Conservation (phyloP, 108 stramenopile species). For the Skeletonema tropicum region DNA sequence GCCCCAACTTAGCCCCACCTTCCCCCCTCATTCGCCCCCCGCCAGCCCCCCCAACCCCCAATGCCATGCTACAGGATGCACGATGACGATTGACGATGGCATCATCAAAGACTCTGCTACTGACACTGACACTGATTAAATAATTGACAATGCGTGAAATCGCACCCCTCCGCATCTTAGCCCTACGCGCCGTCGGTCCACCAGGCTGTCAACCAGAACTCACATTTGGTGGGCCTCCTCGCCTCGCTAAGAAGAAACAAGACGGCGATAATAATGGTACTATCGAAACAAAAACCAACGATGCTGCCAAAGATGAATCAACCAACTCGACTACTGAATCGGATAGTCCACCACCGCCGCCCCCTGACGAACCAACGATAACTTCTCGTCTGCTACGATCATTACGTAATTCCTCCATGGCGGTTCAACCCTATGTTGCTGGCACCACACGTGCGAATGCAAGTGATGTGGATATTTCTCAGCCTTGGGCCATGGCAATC, state of each 20-base stretch:
- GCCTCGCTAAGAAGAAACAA: constrained; percentile 1
- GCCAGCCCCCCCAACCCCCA: too few species aligned
- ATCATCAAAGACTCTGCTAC: too few species aligned
- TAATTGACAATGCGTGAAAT: constrained; percentile 65
- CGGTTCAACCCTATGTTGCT: constrained; percentile 27
- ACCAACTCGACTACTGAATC: neutral
- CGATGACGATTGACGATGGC: too few species aligned
- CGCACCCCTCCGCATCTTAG: constrained; percentile 60
- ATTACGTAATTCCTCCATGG: constrained; percentile 39
- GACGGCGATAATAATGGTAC: neutral
- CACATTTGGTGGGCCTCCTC: constrained; percentile 60
- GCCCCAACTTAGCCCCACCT: too few species aligned
- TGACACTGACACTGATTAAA: too few species aligned
- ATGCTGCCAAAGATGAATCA: constrained; percentile 4
- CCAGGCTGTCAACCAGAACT: constrained; percentile 65
- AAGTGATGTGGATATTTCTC: constrained; percentile 80
- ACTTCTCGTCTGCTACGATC: constrained; percentile 24
- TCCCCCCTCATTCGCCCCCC: too few species aligned
- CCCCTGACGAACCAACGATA: constrained; percentile 16
- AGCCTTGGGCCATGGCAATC: constrained; percentile 64
- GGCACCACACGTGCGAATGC: constrained; percentile 67
- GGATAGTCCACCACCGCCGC: neutral
- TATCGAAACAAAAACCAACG: constrained; percentile 7
- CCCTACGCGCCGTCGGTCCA: constrained; percentile 67
- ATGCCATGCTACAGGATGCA: too few species aligned